phyloP scores from a whole-genome alignment of 805 yeast genomes.

The Saccharomycopsis malanga region DNA sequence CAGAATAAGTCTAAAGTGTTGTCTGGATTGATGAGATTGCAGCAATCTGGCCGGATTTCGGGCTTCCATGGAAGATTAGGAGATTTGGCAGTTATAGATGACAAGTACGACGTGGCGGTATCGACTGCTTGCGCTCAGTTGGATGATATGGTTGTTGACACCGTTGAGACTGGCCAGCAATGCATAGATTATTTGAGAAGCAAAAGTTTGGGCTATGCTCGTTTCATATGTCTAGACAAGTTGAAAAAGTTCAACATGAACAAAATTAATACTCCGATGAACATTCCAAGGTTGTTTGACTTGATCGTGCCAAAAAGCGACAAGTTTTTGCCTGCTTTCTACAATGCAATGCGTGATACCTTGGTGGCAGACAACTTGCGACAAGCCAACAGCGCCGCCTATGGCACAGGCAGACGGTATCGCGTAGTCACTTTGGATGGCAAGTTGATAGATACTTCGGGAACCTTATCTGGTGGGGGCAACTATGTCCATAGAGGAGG shows the following conservation, averaged over 20 bases:
- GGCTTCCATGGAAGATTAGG: constrained; percentile 93
- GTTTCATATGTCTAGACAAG: constrained; percentile 74
- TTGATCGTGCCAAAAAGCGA: constrained; percentile 60
- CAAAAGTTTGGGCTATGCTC: constrained; percentile 81
- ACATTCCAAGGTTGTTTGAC: constrained; percentile 79
- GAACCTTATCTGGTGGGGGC: constrained; percentile 98
- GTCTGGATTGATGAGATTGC: constrained; percentile 57
- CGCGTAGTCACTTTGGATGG: constrained; percentile 93
- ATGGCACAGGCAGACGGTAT: constrained; percentile 63
- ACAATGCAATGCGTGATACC: constrained; percentile 79
- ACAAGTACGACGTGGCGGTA: constrained; percentile 82
- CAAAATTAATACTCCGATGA: constrained; percentile 60
- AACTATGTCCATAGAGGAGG: constrained; percentile 60
- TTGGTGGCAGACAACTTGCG: constrained; percentile 72
- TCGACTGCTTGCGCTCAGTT: constrained; percentile 91
- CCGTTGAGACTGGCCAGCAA: constrained; percentile 59
- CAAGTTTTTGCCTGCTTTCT: constrained; percentile 79
- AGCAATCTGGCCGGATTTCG: constrained; percentile 69
- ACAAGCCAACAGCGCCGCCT: constrained; percentile 85
- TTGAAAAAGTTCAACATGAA: constrained; percentile 53
- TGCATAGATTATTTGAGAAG: constrained; percentile 80
- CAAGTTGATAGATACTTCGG: constrained; percentile 82
- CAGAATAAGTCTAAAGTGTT: constrained; percentile 73
- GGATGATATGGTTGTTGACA: constrained; percentile 89
- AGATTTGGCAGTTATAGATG: constrained; percentile 85